phyloP scores from a whole-genome alignment of 768 basidiomycete species.

The Hypsizygus marmoreus region DNA sequence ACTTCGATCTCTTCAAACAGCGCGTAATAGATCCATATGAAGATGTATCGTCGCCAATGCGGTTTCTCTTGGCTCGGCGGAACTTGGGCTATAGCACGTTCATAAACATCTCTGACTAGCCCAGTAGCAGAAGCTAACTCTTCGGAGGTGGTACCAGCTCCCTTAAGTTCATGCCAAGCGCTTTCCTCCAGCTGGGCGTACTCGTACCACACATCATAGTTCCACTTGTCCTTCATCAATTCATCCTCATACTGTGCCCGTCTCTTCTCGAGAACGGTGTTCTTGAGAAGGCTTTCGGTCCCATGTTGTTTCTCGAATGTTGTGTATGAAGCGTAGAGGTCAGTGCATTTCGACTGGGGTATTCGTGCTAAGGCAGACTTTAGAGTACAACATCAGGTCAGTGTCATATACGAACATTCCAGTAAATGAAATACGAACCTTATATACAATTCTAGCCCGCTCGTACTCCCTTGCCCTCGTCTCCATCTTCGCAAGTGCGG shows the following conservation, averaged over 20 bases:
- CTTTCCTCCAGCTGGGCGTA: slow-evolving; percentile 92
- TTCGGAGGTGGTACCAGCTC: slow-evolving; percentile 72
- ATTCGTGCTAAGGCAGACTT: slow-evolving; percentile 97
- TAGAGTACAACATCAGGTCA: too few species aligned
- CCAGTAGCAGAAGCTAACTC: slow-evolving; percentile 62
- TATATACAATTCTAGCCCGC: slow-evolving; percentile 95
- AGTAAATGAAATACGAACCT: slow-evolving; percentile 50
- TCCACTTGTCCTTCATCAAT: slow-evolving; percentile 83
- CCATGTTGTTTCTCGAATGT: slow-evolving; percentile 99
- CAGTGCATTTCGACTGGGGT: slow-evolving; percentile 87
- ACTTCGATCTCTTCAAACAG: slow-evolving; percentile 96
- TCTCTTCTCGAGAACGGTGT: slow-evolving; percentile 93
- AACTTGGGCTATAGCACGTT: slow-evolving; percentile 92
- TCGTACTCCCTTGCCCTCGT: slow-evolving; percentile 95
- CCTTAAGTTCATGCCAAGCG: slow-evolving; percentile 71
- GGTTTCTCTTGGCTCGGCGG: slow-evolving; percentile 94
- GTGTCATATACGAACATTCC: too few species aligned
- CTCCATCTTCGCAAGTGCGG: slow-evolving; percentile 96
- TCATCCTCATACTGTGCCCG: slow-evolving; percentile 99
- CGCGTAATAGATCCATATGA: slow-evolving; percentile 94
- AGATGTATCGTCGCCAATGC: slow-evolving; percentile 88
- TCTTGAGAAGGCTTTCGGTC: slow-evolving; percentile 81
- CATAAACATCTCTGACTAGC: slow-evolving; percentile 91
- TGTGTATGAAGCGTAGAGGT: slow-evolving; percentile 89
- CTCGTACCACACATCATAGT: slow-evolving; percentile 99